Base-by-base conservation (phyloP, 805 yeast species). In the Candida sithepensis region DNA sequence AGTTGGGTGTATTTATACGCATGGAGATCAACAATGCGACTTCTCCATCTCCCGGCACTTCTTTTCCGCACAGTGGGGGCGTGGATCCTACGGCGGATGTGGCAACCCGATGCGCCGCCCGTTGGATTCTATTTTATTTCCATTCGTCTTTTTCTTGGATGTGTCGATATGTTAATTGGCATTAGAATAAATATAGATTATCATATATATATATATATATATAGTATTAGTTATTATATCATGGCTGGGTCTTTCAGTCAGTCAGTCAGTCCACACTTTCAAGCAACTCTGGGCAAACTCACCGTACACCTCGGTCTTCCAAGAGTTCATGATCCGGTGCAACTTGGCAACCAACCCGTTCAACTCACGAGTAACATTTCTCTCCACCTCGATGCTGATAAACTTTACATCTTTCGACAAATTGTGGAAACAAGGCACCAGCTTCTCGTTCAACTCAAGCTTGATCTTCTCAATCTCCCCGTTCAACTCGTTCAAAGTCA, bases 341-440 rank as follows among this genome's bases (percentile, higher is more conserved):
- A 65, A 26, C 5, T 47, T 45, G 7, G 43, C 26, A 3, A 61
- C 16, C 3, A 59, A 38, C 14, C 45, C 48, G 2, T 28, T 30
- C 21, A 63, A 40, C 38, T 65, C 61, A 0, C 22, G 3, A 39
- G 60, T 57, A 12, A 74, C 69, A 42, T 71, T 79, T 19, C 50
- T 53, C 44, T 67, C 70, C n/a, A 78, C 67, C 43, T 72, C 71
- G 10, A 68, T 52, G 19, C 79, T 74, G 24, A 79, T 65, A 46
- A 60, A 67, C 22, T 60, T 57, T 59, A 77, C 70, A 58, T 79
- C 84, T 12, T 57, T 59, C 47, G 70, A 64, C 33, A 74, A 61
- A 16, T 73, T 61, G 14, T 67, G 68, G 22, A 75, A 74, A 44
- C 80, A 70, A 44, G 78, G 81, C 39, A 74, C 71, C 37, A 78